Base-by-base conservation (phyloP, 129 eudicot genomes). In the Flaveria linearis region DNA sequence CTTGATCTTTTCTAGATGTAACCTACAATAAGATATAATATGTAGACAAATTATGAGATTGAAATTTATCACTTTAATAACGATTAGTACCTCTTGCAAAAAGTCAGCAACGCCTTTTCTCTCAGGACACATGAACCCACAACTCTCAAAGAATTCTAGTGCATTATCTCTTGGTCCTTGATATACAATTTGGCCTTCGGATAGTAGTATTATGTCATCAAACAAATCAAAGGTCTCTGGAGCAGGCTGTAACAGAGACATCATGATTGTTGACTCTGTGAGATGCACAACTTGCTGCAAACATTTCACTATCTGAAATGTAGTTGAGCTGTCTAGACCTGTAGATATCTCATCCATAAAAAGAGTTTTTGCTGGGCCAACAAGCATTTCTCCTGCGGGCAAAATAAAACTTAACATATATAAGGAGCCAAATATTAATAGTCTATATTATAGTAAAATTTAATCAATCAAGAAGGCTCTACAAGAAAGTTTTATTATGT, bases 261-360 rank as follows among this genome's bases (percentile, higher is more conserved):
- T 88, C 74, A 92, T 68, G 71, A 90, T 82, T n/a, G 96, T 84
- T 60, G 98, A 88, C 69, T 88, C 87, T 0, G 91, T 89, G 57
- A 84, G 75, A 65, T 90, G 96, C 11, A 72, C 92, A 47, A 92
- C 82, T 67, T 92, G 98, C 51, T 92, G 98, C 85, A 92, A 55
- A 66, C 96, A 92, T 69, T 92, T 89, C 36, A 90, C 98, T 53
- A 92, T 90, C 77, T 92, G 98, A 80, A 81, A 92, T 1, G 98
- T 92, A 30, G 96, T 92, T 7, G 98, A 90, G 75, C 96, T 89
- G 83, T 92, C 98, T 63, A 92, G 83, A 62, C 98, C 98, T 0
- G 96, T 92, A 69, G 98, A 92, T 82, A 92, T 92, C 79, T 92
- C 97, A 39, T 92, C 97, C 96, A 92, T 92, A 76, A 92, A 87